Percentiles rank a stretch among this genome's conserved stretches.
phyloP scores from a whole-genome alignment of 176 grass and related monocot genomes.

The Carex myosuroides region DNA sequence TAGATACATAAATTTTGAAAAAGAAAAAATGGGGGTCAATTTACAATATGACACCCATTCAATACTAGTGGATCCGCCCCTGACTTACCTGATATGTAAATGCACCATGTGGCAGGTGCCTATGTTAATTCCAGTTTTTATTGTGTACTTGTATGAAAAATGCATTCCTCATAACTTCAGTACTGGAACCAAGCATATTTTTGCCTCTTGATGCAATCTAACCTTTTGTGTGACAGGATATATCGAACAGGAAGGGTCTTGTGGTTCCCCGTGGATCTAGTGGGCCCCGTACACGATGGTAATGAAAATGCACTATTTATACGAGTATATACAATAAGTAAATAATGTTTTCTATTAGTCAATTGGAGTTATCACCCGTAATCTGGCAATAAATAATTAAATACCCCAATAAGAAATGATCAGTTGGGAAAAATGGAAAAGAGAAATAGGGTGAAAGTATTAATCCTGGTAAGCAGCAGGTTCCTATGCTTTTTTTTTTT shows the following conservation, averaged over 20 bases:
- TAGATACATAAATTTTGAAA: too few relatives aligned
- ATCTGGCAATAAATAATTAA: not conserved
- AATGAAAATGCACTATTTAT: not conserved
- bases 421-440: not conserved
- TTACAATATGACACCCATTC: too few relatives aligned
- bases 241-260: constrained; percentile 5
- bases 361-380: not conserved
- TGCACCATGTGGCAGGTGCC: not conserved
- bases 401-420: not conserved
- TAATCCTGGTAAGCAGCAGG: not conserved
- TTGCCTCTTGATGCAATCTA: not conserved
- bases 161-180: not conserved
- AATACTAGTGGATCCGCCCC: too few relatives aligned
- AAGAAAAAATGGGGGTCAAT: too few relatives aligned
- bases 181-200: not conserved
- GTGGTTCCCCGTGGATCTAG: not conserved
- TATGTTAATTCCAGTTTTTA: not conserved
- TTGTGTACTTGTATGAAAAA: not conserved
- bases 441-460: not conserved
- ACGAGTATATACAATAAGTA: not conserved
- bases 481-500: not conserved
- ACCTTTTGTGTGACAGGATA: constrained; percentile 2
- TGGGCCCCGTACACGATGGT: not conserved
- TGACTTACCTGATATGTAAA: not conserved
- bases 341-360: not conserved